Conservation (phyloP, 345 rosid species). For the Citrus maxima region DNA sequence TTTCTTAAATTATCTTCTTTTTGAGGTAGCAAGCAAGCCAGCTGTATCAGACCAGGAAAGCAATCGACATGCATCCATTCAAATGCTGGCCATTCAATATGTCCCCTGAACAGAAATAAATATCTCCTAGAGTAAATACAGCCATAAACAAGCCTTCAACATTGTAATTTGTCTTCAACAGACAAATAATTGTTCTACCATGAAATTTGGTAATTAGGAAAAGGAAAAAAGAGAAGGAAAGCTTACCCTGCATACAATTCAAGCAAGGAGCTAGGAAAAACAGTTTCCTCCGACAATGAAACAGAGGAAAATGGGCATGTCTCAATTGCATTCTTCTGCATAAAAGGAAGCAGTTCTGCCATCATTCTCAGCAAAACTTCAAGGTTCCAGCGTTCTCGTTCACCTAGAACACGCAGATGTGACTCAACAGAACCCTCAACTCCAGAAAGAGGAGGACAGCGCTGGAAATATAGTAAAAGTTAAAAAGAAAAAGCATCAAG, state of each 20-base stretch:
- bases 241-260: constrained; percentile 72
- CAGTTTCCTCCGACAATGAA: constrained; percentile 38
- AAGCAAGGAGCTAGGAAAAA: constrained; percentile 55
- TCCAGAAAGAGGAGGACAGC: constrained; percentile 90
- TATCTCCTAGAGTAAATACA: constrained; percentile 14
- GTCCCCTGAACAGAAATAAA: constrained; percentile 51
- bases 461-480: constrained; percentile 41
- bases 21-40: constrained; percentile 76
- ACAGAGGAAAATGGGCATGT: constrained; percentile 78
- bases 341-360: constrained; percentile 68
- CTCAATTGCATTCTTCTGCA: constrained; percentile 63
- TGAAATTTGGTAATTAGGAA: background rate
- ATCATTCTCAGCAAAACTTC: constrained; percentile 88
- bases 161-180: background rate
- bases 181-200: background rate
- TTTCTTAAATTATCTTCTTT: constrained; percentile 90
- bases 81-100: constrained; percentile 80
- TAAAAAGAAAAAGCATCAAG: background rate
- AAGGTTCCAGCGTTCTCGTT: constrained; percentile 90
- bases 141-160: constrained; percentile 8
- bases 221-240: background rate
- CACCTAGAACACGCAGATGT: constrained; percentile 84
- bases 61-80: constrained; percentile 95
- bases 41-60: constrained; percentile 76
- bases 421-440: constrained; percentile 95